Percentiles rank a stretch among this genome's conserved stretches.
Conservation (phyloP, 306 rosid species). For the Cicer judaicum region DNA sequence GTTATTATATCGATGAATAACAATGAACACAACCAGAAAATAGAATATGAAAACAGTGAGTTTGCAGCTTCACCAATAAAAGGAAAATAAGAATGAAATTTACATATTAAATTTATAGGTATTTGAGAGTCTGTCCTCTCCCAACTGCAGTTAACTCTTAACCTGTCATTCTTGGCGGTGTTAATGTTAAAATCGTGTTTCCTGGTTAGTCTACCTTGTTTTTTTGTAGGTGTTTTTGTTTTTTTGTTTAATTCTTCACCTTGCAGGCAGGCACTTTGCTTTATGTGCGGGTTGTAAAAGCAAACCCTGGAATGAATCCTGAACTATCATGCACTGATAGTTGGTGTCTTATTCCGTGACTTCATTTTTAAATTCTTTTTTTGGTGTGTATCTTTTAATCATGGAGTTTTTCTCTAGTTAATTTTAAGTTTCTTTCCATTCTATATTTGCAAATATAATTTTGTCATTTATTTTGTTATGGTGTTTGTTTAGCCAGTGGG, state of each 20-base stretch:
- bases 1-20: not conserved
- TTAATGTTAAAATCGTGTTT: slow-evolving; percentile 11
- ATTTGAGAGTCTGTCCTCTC: too few species aligned
- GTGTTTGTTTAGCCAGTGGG: slow-evolving; percentile 62
- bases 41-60: not conserved
- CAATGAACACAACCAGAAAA: not conserved
- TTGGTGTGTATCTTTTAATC: not conserved
- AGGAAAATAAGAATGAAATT: too few species aligned
- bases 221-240: not conserved
- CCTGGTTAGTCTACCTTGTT: slow-evolving; percentile 19
- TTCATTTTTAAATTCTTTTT: not conserved
- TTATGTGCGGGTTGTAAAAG: slow-evolving; percentile 79
- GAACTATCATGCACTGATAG: slow-evolving; percentile 93
- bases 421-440: not conserved
- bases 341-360: slow-evolving; percentile 45
- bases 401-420: not conserved
- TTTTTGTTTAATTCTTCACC: slow-evolving; percentile 41
- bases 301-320: slow-evolving; percentile 89
- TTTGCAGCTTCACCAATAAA: not conserved
- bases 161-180: slow-evolving; percentile 10
- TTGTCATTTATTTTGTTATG: slow-evolving; percentile 28
- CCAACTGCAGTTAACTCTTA: not conserved
- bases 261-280: slow-evolving; percentile 79
- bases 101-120: too few species aligned
- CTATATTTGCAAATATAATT: not conserved